phyloP scores from a whole-genome alignment of 805 yeast species.

The Suhomyces prunicola region DNA sequence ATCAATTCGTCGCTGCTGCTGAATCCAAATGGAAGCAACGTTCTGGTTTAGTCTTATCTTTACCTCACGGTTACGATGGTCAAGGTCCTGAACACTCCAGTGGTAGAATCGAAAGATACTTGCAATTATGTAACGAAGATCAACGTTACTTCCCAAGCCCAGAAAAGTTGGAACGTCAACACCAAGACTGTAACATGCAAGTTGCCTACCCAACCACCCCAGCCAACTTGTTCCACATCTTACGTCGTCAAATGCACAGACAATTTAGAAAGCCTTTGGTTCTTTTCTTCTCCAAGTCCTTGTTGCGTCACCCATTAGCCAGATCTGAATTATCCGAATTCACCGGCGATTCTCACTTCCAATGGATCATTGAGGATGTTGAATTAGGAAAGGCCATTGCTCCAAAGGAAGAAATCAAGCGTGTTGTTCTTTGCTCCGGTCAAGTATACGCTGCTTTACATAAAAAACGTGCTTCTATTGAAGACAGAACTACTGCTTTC shows the following conservation, averaged over 20 bases:
- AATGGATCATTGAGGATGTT: constrained; percentile 92
- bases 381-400: constrained; percentile 78
- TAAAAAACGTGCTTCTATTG: constrained; percentile 79
- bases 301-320: constrained; percentile 97
- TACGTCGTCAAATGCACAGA: constrained; percentile 99
- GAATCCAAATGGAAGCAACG: constrained; percentile 99
- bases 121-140: constrained; percentile 94
- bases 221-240: constrained; percentile 89
- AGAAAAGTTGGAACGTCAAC: constrained; percentile 91
- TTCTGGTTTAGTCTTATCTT: constrained; percentile 89
- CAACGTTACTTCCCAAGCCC: constrained; percentile 88
- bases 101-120: constrained; percentile 94
- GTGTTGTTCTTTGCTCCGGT: constrained; percentile 81
- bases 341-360: constrained; percentile 88
- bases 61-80: constrained; percentile 99
- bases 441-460: constrained; percentile 92
- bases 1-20: constrained; percentile 95
- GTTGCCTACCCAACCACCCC: constrained; percentile 98
- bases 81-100: constrained; percentile 99
- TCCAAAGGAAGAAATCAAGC: constrained; percentile 79
- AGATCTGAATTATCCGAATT: constrained; percentile 81
- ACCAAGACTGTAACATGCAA: constrained; percentile 98
- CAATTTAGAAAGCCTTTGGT: constrained; percentile 94
- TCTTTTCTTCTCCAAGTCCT: constrained; percentile 85
- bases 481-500: constrained; percentile 81